Evolutionary conservation across 805 yeast species (phyloP), one percentile per base, ranked within the genome.

Genomic region (Suhomyces sp.): DNA sequence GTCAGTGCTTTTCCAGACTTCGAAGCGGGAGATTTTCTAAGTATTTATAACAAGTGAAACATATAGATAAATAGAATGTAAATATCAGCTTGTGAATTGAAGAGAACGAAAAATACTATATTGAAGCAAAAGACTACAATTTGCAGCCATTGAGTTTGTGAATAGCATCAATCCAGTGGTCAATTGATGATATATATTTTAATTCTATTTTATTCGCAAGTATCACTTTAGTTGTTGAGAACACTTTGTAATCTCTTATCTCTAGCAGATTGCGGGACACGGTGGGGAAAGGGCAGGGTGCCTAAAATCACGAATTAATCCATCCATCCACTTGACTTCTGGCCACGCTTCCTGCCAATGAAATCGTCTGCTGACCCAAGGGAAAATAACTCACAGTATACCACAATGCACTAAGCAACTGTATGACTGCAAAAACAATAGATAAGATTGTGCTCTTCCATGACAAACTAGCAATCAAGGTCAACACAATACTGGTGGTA

Each of bases 371-470:
- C 16, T 54, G 55, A 6, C 74, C 74, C 65, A 68, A 50, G n/a
- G 74, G 74, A 45, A 68, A 68, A 49, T 68, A 68, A 41, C 72
- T 67, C 16, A 68, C 70, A 2, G 74, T 64, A 47, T 68, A 68
- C 73, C 73, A 68, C 4, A 65, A 35, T 3, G 68, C 72, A 45
- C 65, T 56, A 14, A 65, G 28, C 38, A 68, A 54, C 43, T 68
- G 74, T 7, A 68, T 47, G 6, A 51, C 55, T 6, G 72, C 72
- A 51, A 68, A 68, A 15, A 68, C 33, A 12, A 68, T 63, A 6
- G 70, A 63, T 16, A 68, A 51, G 4, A 68, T 28, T 2, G 68
- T 57, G 31, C 68, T 63, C 37, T 52, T 59, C 50, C 66, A 58
- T 2, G 57, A 46, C 33, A 68, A 57, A 46, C 66, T 51, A 15